Conservation (phyloP, 2,329 filamentous ascomycete species). For the Berkeleyomyces basicola region DNA sequence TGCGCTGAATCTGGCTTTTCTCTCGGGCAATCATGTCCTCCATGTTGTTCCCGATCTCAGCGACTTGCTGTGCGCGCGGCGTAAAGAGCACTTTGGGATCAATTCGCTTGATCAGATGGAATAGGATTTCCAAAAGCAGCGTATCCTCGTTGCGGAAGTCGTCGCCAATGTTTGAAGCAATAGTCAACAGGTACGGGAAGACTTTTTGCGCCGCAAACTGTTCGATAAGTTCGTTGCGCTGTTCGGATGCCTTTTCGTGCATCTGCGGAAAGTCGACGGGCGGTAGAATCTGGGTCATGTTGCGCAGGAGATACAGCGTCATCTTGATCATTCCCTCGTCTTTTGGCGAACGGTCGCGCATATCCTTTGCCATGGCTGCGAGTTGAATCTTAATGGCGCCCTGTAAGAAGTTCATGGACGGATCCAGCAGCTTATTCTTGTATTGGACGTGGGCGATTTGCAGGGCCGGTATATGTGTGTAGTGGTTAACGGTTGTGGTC, state of each 20-base stretch:
- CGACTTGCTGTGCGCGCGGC: constrained; percentile 54
- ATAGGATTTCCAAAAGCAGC: constrained; percentile 78
- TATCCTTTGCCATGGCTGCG: constrained; percentile 66
- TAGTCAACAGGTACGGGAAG: constrained; percentile 65
- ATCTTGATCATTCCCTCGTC: constrained; percentile 90
- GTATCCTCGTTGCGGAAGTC: constrained; percentile 85
- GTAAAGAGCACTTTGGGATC: constrained; percentile 74
- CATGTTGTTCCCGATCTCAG: constrained; percentile 56
- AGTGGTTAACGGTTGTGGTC: constrained; percentile 81
- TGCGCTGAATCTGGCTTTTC: constrained; percentile 60
- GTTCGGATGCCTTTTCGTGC: constrained; percentile 47
- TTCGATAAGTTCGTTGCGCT: constrained; percentile 72
- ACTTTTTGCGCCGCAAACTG: constrained; percentile 85
- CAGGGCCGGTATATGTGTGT: constrained; percentile 78
- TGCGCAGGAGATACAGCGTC: constrained; percentile 74
- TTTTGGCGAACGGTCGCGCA: constrained; percentile 56
- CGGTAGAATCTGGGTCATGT: constrained; percentile 69
- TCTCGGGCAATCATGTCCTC: constrained; percentile 64
- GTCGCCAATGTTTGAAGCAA: constrained; percentile 84
- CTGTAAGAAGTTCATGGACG: constrained; percentile 59
- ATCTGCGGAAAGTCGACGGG: constrained; percentile 68
- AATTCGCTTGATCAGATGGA: constrained; percentile 82
- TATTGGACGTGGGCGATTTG: constrained; percentile 78
- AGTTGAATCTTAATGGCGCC: constrained; percentile 67
- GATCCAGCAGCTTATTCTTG: constrained; percentile 78